Percentiles rank a stretch among this genome's conserved stretches.
Conservation (phyloP, 768 basidiomycete genomes). For the Naematelia aurantialba region DNA sequence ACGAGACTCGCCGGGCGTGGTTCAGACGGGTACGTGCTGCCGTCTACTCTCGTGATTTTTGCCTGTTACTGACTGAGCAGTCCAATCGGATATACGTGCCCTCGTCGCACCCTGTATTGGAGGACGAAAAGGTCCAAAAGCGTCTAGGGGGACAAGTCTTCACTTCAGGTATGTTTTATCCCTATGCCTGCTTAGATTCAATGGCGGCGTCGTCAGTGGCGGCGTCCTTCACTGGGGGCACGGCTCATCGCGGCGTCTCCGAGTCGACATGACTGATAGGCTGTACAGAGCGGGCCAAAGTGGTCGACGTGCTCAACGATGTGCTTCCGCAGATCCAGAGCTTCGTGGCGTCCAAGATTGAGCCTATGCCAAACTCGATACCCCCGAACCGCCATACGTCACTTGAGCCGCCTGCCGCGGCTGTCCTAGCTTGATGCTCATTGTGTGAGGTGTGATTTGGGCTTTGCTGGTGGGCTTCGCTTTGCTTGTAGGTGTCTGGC, state of each 20-base stretch:
- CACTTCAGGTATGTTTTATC: slow-evolving; percentile 57
- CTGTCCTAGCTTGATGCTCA: neutral
- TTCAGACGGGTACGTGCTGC: slow-evolving; percentile 61
- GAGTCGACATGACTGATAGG: neutral
- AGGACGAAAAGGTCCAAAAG: slow-evolving; percentile 54
- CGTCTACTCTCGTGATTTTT: neutral
- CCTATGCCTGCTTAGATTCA: slow-evolving; percentile 1
- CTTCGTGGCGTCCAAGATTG: slow-evolving; percentile 52
- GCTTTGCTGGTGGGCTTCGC: too few species aligned
- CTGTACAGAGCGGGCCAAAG: slow-evolving; percentile 62
- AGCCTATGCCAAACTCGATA: neutral
- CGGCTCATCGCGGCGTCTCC: too few species aligned
- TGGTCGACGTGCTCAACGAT: slow-evolving; percentile 68
- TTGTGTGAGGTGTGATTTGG: too few species aligned
- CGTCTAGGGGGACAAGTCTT: slow-evolving; percentile 63
- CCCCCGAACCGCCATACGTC: neutral
- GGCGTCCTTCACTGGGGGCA: too few species aligned
- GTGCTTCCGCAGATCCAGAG: slow-evolving; percentile 64
- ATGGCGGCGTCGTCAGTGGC: too few species aligned
- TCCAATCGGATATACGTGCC: slow-evolving; percentile 57
- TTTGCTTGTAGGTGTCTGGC: too few species aligned
- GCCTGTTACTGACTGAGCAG: slow-evolving; percentile 12
- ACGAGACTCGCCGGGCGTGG: slow-evolving; percentile 64
- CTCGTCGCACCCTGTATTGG: slow-evolving; percentile 55
- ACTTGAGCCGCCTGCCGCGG: neutral